Evolutionary conservation across 2,329 filamentous ascomycete genomes (phyloP), one percentile per base, ranked within the genome.

Genomic region (Penicillium hesseltinei): DNA sequence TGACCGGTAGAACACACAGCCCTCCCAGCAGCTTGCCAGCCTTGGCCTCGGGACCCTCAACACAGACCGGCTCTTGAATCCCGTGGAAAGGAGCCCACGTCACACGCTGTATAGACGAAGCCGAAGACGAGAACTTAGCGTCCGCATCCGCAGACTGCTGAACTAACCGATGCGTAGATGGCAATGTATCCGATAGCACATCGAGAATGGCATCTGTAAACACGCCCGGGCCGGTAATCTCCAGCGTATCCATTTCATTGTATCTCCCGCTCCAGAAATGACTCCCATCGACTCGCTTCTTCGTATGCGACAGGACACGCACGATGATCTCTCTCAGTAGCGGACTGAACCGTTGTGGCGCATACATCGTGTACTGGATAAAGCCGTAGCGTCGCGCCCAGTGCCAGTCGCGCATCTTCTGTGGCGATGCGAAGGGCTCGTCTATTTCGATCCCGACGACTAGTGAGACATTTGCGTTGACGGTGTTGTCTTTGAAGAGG

Each of bases 1-100:
- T 97, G 38, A 96, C 77, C 0, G 93, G 93, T 45, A 97, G 76
- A 7, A 96, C 87, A 89, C 96, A 96, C 60, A 96, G 85, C 4
- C 91, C 90, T 27, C 90, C 90, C 67, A 91, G 85, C 9, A 84
- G 84, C 21, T 86, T 81, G 1, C 90, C 66, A 3, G 53, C 10
- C 31, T 47, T 57, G 2, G 66, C 59, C 17, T 70, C 66, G 0
- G 57, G 57, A 0, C 59, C 66, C 11, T 69, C 62, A 1, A 71
- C 58, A 44, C 71, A 73, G 9, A 72, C 23, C 1, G 66, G 62
- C 5, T 68, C 42, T 5, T 51, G 33, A 7, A 74, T 60, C 8
- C 60, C 36, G 42, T 73, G 64, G 39, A 74, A 74, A 17, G 72
- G 71, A 1, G 69, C 68, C 72, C 72, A 74, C 2, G 71, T 73